Conservation (phyloP, 2,329 filamentous ascomycete species). For the Microdochium bolleyi region DNA sequence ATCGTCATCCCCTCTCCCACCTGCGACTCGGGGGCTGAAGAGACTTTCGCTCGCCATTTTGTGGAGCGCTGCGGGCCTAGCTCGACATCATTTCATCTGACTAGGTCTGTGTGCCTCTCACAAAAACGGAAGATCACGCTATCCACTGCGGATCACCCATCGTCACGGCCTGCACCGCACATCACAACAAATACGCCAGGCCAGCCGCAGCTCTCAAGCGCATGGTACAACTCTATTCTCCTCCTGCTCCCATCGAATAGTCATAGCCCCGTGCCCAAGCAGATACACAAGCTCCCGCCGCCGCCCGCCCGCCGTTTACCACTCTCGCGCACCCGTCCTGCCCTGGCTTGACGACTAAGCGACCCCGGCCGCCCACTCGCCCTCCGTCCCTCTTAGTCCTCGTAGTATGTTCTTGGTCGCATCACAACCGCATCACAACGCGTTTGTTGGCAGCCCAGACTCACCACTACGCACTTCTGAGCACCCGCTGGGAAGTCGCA, state of each 20-base stretch:
- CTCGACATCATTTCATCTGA: constrained; percentile 19
- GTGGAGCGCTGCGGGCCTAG: constrained; percentile 15
- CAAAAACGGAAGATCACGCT: constrained; percentile 20
- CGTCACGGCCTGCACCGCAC: constrained; percentile 18
- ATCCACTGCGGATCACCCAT: constrained; percentile 19
- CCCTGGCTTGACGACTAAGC: constrained; percentile 23
- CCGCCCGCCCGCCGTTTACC: background rate
- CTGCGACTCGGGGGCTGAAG: background rate
- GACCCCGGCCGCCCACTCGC: constrained; percentile 16
- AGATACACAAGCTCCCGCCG: background rate
- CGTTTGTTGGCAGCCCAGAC: constrained; percentile 20
- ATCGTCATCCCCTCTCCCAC: background rate
- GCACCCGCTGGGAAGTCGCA: constrained; percentile 17
- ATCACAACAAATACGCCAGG: constrained; percentile 27
- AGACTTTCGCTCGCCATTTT: constrained; percentile 5
- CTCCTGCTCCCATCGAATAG: constrained; percentile 17
- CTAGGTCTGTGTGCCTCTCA: constrained; percentile 12
- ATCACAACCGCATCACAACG: constrained; percentile 18
- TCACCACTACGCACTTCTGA: constrained; percentile 16
- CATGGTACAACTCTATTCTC: constrained; percentile 22
- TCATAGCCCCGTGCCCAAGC: constrained; percentile 5
- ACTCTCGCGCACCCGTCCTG: constrained; percentile 4
- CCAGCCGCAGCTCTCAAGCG: constrained; percentile 20
- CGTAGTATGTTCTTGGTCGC: constrained; percentile 24
- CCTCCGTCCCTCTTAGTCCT: constrained; percentile 15